Base-by-base conservation (phyloP, 75 land plant species). In the Pseudotsuga menziesii region DNA sequence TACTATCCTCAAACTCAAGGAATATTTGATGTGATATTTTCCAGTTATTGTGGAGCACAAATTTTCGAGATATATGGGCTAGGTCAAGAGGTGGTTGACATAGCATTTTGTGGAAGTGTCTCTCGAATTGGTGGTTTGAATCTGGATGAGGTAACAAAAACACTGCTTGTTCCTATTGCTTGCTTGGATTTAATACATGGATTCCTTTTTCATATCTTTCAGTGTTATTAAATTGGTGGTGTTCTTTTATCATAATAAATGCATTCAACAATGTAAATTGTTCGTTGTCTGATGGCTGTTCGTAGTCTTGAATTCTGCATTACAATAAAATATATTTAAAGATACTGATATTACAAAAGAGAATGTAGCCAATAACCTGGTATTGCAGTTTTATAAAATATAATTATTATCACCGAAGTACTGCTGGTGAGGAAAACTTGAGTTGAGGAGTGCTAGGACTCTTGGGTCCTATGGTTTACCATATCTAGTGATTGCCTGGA, bases 1-100 rank as follows among this genome's bases (percentile, higher is more conserved):
- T 36, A 60, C n/a, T 13, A n/a, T 61, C 2, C 44, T 80, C 16
- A 73, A 16, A 52, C 35, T 73, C 16, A 73, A 23, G 32, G 35
- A 48, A 22, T 12, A 17, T 73, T 56, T 73, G 26, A 48, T 63
- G 62, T 57, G 3, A 56, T 35, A 71, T 81, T 35, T 61, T 74
- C 23, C 85, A 97, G 99, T 75, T 97, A 97, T 72, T 93, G 95
- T 85, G 99, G 99, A 44, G 99, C 99, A 73, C 99, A 97, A 78
- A 97, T 97, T 60, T 97, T 97, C 86, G 99, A 97, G 78, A 89
- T 94, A 58, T 95, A 94, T 83, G 99, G 99, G 58, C 72, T 97
- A 58, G 96, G 96, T 55, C 66, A 84, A 80, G 99, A 97, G 12
- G 83, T 97, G 57, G 92, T 97, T 57, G 92, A 91, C 78, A 54